These are phyloP conservation scores for Neocucurbitaria cava DNA, from an alignment of 2,329 filamentous ascomycete genomes.

Conservation along the genomic window DNA sequence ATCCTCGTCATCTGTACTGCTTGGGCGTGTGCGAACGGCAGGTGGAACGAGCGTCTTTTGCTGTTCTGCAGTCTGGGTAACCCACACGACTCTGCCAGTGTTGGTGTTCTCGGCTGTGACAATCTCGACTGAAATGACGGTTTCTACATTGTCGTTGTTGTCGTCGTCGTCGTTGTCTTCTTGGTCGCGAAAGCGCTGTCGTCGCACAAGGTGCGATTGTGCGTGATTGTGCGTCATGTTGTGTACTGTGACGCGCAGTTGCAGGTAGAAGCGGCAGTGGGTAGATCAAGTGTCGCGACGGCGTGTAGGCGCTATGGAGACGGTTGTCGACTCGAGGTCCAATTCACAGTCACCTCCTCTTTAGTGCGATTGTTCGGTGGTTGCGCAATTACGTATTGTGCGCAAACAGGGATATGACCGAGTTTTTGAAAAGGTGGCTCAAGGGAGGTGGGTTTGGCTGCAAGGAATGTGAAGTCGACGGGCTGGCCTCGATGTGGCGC, in stretches of 20 bases:
- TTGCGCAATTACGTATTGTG: constrained; percentile 33
- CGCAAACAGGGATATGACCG: constrained; percentile 19
- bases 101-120: constrained; percentile 59
- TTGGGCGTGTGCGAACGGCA: constrained; percentile 23
- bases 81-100: constrained; percentile 6
- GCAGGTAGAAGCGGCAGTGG: neutral
- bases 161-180: constrained; percentile 17
- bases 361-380: constrained; percentile 4
- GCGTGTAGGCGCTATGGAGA: neutral
- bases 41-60: constrained; percentile 29
- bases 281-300: constrained; percentile 2
- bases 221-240: constrained; percentile 35
- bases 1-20: constrained; percentile 14
- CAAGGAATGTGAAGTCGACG: constrained; percentile 40
- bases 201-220: constrained; percentile 37
- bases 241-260: constrained; percentile 12
- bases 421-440: constrained; percentile 33
- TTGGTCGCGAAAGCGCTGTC: constrained; percentile 30
- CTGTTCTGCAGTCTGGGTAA: constrained; percentile 5
- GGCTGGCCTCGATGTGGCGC: constrained; percentile 10
- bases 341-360: constrained; percentile 17
- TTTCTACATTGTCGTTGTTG: constrained; percentile 26
- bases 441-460: constrained; percentile 31
- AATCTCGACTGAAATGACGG: constrained; percentile 56
- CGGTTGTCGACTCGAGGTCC: neutral